Evolutionary conservation across 805 yeast species (phyloP), one percentile per base, ranked within the genome.

Genomic region (Cyberlindnera saturnus): DNA sequence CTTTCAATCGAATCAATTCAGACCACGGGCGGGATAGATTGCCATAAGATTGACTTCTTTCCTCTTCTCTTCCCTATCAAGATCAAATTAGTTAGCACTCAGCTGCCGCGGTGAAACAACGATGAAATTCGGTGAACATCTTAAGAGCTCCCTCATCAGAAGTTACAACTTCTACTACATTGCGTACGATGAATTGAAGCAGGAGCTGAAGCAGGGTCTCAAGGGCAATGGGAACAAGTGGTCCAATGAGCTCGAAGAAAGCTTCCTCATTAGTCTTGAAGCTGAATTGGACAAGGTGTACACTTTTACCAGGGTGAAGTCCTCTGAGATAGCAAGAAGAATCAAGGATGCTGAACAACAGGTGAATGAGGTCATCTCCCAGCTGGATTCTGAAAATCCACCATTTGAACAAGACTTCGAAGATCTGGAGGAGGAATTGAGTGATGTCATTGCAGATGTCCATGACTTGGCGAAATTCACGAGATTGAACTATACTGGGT

Each of bases 101-200:
- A 23, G 28, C 23, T 2, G 23, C 23, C 5, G 23, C 23, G 28
- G 28, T 23, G 28, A 23, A 23, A 23, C 6, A 4, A 43, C 10
- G 23, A 93, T 93, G 97, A 91, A 90, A 75, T 93, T 93, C 59
- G 99, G 99, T 29, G 96, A 90, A 64, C 95, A 88, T 58, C 75
- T 91, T 55, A 81, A 87, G 62, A 82, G 86, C 53, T 86, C 96
- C 42, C 80, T 91, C 50, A 90, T 90, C 64, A 84, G 86, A 64
- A 93, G 88, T 64, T 90, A 90, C 66, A 78, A 83, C 52, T 88
- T 84, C 69, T 93, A 93, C 67, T 93, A 93, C 63, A 82, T 91
- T 54, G 76, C 88, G 41, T 91, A 91, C 60, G 97, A 91, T 66
- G 96, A 87, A 60, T 74, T 91, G 61, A 91, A 91, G 66, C 79